Evolutionary conservation across 495 filamentous ascomycete genomes (phyloP), one percentile per base, ranked within the genome.

Genomic region (Lasiosphaeria ovina): DNA sequence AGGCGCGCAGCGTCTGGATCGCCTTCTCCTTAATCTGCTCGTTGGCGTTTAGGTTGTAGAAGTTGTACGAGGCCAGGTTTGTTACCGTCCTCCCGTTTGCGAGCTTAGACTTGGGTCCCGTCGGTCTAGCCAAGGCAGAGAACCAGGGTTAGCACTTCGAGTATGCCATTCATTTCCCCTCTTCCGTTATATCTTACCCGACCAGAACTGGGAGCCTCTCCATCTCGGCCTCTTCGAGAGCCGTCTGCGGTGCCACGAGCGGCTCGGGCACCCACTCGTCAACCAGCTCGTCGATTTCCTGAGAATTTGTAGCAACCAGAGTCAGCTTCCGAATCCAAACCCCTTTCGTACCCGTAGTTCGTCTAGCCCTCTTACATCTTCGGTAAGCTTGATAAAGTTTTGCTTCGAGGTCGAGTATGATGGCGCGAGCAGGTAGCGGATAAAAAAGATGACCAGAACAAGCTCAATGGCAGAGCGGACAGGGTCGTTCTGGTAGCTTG

Each of bases 261-360:
- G 94, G 92, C 72, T 99, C 94, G 0, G 94, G 94, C 3, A 85
- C 90, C 94, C 94, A 99, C 62, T 99, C 94, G 51, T 95, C 93
- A 17, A 99, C 90, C 32, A 98, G 79, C 64, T 99, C 94, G 69
- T 99, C 94, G 63, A 99, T 93, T 76, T 99, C 94, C 83, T 89
- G 63, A 54, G 35, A 42, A 35, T 11, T 40, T n/a, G 24, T 34
- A 54, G 45, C 36, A 52, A 34, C 11, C 40, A 24, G 24, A 10
- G 59, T 54, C 58, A 61, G 47, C 58, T 24, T 24, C 24, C 24
- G 24, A 24, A 24, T 24, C 24, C 24, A 24, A 24, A 24, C 24
- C 24, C 24, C 24, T 24, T 24, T 24, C 2, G 24, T 24, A 24
- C 24, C 2, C 2, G 24, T 24, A 2, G 7, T 3, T 47, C 36